A percentile compares a stretch with the other conserved stretches of the same genome.
Evolutionary conservation across 2,329 filamentous ascomycete species (phyloP).

Genomic region (Zasmidium cellare): DNA sequence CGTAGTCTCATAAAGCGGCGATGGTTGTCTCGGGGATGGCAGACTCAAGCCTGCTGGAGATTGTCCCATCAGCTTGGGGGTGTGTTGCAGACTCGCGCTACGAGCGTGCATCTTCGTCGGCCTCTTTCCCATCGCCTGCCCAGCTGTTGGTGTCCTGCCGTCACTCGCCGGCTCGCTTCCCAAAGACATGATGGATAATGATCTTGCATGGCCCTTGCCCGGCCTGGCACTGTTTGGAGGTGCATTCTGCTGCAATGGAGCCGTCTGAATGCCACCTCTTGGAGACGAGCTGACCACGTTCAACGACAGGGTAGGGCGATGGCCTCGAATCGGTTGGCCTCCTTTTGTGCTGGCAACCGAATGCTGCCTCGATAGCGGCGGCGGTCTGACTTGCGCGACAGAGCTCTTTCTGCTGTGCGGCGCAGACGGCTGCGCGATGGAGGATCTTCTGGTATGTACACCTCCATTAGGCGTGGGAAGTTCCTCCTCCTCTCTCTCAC

Average conservation of each 20-base stretch:
- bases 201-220: constrained; percentile 46
- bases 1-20: constrained; percentile 43
- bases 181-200: constrained; percentile 52
- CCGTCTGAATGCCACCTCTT: constrained; percentile 24
- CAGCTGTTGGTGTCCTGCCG: constrained; percentile 13
- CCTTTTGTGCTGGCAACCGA: constrained; percentile 20
- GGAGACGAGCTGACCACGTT: constrained; percentile 39
- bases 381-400: constrained; percentile 19
- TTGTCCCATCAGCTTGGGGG: constrained; percentile 42
- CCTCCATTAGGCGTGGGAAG: constrained; percentile 32
- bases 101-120: constrained; percentile 68
- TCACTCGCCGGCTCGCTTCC: constrained; percentile 43
- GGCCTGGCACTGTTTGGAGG: constrained; percentile 47
- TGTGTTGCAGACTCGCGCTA: constrained; percentile 78
- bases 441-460: constrained; percentile 18
- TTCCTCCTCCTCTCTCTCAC: constrained; percentile 27
- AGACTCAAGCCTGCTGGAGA: constrained; percentile 15
- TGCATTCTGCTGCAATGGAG: constrained; percentile 20
- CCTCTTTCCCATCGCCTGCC: constrained; percentile 36
- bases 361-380: constrained; percentile 20
- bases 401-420: constrained; percentile 26
- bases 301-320: constrained; percentile 68
- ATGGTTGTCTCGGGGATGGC: constrained; percentile 36
- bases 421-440: constrained; percentile 12
- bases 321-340: constrained; percentile 45